These are phyloP conservation scores for Purshia tridentata DNA, from an alignment of 306 rosid species.

Conservation along the genomic window DNA sequence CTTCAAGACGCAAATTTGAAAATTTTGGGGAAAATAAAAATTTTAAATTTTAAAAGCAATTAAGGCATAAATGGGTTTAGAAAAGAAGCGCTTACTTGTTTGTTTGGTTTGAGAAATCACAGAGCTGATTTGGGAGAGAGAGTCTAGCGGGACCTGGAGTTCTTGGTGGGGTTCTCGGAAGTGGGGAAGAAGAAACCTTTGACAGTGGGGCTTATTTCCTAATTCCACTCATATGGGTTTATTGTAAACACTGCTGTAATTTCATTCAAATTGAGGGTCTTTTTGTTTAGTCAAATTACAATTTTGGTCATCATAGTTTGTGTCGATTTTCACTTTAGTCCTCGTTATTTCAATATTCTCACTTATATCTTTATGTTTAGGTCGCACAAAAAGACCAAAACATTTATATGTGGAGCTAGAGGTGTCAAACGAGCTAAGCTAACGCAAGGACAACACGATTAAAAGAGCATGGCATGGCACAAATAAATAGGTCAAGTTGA, in stretches of 20 bases:
- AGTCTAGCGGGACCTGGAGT: not conserved
- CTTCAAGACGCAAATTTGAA: not conserved
- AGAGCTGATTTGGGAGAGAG: not conserved
- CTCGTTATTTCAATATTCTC: too few relatives aligned
- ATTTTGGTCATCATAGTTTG: not conserved
- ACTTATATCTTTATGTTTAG: too few relatives aligned
- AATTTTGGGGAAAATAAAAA: not conserved
- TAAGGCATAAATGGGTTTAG: not conserved
- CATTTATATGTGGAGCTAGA: too few relatives aligned
- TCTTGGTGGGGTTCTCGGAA: not conserved
- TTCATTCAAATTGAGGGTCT: slow-evolving; percentile 11
- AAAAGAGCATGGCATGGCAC: too few relatives aligned
- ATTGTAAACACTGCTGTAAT: slow-evolving; percentile 6
- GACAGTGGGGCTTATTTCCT: not conserved
- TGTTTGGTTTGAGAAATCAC: slow-evolving; percentile 13
- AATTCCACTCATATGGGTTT: slow-evolving; percentile 7
- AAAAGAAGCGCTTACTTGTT: slow-evolving; percentile 17
- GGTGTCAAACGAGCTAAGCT: too few relatives aligned
- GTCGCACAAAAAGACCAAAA: too few relatives aligned
- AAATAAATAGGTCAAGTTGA: too few relatives aligned
- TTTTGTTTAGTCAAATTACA: not conserved
- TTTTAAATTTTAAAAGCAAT: not conserved
- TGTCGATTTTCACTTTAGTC: not conserved
- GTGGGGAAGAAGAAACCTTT: slow-evolving; percentile 4
- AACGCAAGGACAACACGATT: too few relatives aligned